phyloP scores from a whole-genome alignment of 1,284 basidiomycete species.

The Ustilago crameri region DNA sequence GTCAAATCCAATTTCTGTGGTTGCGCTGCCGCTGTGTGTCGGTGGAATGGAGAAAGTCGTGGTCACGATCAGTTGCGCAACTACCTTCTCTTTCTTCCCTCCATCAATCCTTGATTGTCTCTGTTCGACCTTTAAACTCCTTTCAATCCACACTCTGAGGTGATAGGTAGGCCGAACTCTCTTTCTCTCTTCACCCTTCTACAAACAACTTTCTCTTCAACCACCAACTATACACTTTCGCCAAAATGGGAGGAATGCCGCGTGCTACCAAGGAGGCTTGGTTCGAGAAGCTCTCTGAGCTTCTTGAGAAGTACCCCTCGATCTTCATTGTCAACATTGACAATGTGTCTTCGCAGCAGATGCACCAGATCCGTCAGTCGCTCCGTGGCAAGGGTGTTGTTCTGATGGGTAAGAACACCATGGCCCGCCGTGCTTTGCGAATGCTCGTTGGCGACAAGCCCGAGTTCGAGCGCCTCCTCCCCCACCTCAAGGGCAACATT shows the following conservation, averaged over 20 bases:
- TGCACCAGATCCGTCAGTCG: conserved; percentile 97
- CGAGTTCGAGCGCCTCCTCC: conserved; percentile 94
- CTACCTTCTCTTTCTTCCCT: background rate
- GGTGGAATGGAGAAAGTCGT: background rate
- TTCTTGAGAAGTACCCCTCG: conserved; percentile 88
- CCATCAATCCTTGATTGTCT: conserved; percentile 20
- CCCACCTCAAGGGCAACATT: conserved; percentile 95
- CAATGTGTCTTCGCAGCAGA: conserved; percentile 98
- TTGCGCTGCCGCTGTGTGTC: background rate
- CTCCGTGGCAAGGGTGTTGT: conserved; percentile 95
- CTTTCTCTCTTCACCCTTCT: no score
- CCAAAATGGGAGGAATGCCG: conserved; percentile 82
- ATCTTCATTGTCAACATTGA: conserved; percentile 99
- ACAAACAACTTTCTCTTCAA: conserved; percentile 5
- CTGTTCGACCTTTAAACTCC: conserved; percentile 55
- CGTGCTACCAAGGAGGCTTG: conserved; percentile 91
- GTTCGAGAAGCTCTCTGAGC: conserved; percentile 93
- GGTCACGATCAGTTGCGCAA: conserved; percentile 1
- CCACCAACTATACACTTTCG: conserved; percentile 10
- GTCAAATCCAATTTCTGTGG: background rate
- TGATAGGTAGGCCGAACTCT: conserved; percentile 62
- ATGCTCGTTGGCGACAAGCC: conserved; percentile 88
- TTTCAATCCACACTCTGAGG: conserved; percentile 61
- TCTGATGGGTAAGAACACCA: conserved; percentile 99
- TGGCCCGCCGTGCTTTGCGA: conserved; percentile 98